Percentiles rank a stretch among this genome's conserved stretches.
Evolutionary conservation across 495 filamentous ascomycete genomes (phyloP).

Genomic region (Xylaria longipes): DNA sequence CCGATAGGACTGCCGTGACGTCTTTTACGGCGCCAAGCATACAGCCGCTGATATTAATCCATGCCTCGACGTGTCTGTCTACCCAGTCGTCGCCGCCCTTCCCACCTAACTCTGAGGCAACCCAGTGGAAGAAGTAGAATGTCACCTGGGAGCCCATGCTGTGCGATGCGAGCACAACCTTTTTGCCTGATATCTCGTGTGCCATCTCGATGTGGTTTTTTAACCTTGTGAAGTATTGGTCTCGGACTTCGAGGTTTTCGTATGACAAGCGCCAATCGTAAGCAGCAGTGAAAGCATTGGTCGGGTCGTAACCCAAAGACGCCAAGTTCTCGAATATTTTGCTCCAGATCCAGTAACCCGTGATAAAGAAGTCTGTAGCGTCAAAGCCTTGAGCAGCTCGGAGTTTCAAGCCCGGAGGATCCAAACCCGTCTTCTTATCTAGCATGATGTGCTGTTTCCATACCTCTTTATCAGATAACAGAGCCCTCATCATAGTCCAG

Average conservation of each 20-base stretch:
- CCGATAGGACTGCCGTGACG: conserved; percentile 86
- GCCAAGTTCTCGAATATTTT: conserved; percentile 97
- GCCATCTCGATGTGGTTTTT: conserved; percentile 90
- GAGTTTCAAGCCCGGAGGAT: conserved; percentile 91
- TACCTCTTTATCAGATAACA: conserved; percentile 88
- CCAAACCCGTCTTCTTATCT: conserved; percentile 87
- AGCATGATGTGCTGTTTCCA: conserved; percentile 99
- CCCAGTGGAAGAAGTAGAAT: conserved; percentile 98
- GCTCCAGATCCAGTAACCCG: conserved; percentile 96
- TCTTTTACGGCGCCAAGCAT: conserved; percentile 97
- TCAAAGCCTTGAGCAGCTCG: conserved; percentile 97
- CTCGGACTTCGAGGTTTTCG: conserved; percentile 82
- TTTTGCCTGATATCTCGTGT: conserved; percentile 69
- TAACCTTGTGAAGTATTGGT: conserved; percentile 90
- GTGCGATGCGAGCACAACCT: conserved; percentile 88
- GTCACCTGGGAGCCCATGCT: conserved; percentile 97
- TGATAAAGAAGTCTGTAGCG: conserved; percentile 95
- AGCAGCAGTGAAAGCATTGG: conserved; percentile 91
- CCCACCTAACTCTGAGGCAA: conserved; percentile 78
- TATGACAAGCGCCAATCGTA: conserved; percentile 99
- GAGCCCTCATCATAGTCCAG: conserved; percentile 96
- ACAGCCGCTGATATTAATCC: conserved; percentile 97
- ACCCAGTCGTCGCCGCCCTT: conserved; percentile 89
- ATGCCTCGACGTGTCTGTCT: conserved; percentile 85
- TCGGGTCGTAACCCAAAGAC: conserved; percentile 94